Conservation (phyloP, 176 grass and related monocot genomes). For the Oryza coarctata region DNA sequence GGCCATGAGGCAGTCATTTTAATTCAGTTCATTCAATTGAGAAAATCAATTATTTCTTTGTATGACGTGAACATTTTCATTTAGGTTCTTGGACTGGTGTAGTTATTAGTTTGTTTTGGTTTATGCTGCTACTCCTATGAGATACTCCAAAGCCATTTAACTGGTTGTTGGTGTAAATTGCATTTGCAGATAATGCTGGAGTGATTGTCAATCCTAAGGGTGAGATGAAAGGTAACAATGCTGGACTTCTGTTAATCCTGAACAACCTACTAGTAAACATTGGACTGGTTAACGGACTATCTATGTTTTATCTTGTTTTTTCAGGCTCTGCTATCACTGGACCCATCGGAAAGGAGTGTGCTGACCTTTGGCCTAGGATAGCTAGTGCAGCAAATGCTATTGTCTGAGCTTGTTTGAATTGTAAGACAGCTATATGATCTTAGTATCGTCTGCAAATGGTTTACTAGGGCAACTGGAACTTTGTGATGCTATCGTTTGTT, state of each 20-base stretch:
- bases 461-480: neutral
- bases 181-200: conserved; percentile 55
- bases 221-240: conserved; percentile 53
- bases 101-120: neutral
- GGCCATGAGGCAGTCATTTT: conserved; percentile 60
- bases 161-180: neutral
- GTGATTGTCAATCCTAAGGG: conserved; percentile 71
- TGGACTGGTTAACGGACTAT: neutral
- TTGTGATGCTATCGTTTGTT: neutral
- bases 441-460: neutral
- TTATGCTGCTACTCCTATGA: neutral
- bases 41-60: neutral
- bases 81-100: neutral
- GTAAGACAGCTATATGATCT: conserved; percentile 8
- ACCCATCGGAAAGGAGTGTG: conserved; percentile 59
- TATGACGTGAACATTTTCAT: too few relatives aligned
- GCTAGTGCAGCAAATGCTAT: conserved; percentile 67
- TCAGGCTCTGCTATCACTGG: conserved; percentile 64
- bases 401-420: conserved; percentile 42
- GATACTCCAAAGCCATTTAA: neutral
- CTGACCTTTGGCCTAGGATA: conserved; percentile 67
- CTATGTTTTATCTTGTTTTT: neutral
- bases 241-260: neutral
- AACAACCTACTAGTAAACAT: neutral
- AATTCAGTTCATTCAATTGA: neutral